Base-by-base conservation (phyloP, 768 basidiomycete genomes). In the Phanerochaete carnosa region DNA sequence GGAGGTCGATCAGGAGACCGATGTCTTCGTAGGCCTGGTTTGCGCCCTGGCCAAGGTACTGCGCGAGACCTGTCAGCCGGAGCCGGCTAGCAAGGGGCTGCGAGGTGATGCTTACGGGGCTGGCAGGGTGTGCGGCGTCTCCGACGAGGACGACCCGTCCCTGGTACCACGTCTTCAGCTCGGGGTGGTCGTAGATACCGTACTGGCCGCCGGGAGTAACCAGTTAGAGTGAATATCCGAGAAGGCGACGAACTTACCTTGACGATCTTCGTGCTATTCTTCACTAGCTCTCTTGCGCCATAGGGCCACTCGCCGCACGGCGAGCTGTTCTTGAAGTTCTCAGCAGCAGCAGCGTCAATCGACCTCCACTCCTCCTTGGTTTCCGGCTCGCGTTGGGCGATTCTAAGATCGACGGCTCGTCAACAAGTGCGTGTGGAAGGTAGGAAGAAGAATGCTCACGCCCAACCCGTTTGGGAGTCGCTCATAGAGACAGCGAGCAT, bases 41-140 rank as follows among this genome's bases (percentile, higher is more conserved):
- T 12, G 79, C 77, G 26, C 78, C 79, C 68, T 79, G 77, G 0
- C 79, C 79, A 22, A 80, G 72, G 60, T 79, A 77, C 77, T 79
- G 58, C n/a, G 12, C 19, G 32, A n/a, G 52, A 25, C 47, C 35
- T 19, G 50, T 3, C 29, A 46, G 33, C 35, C n/a, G n/a, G n/a
- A n/a, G n/a, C n/a, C 53, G 57, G 12, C 32, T 16, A 51, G 46
- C 47, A 49, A 8, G 45, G 33, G 3, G 25, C 32, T 16, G 12
- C 30, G 16, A 39, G 57, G 37, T 3, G 11, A 13, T 12, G 28
- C 77, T 46, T 61, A 79, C 77, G 0, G 79, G 79, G 60, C 75
- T 77, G 4, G 79, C 79, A 5, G 78, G 78, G 63, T 79, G 78
- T 8, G 79, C 79, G 13, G 77, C 77, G 64, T 79, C 79, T 7